Base-by-base conservation (phyloP, 768 basidiomycete genomes). In the Trametes cinnabarina region DNA sequence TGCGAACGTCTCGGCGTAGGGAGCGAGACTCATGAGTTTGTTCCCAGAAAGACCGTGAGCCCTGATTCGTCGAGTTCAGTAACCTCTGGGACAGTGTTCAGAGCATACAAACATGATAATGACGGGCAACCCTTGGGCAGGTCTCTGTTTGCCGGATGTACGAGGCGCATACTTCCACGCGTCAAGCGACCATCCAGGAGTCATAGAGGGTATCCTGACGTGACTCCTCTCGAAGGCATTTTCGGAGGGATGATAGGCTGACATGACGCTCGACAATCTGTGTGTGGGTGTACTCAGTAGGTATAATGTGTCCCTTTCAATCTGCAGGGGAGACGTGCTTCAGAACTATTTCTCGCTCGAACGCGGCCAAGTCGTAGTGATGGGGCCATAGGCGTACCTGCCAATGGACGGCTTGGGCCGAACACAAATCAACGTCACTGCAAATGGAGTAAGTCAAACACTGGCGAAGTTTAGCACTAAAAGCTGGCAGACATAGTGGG, bases 111-210 rank as follows among this genome's bases (percentile, higher is more conserved):
- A 70, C 73, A 73, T 71, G 1, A 74, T 57, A 51, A 73, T 70
- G 40, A 74, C 61, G 1, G 72, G 67, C 7, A 57, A 35, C 6
- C 61, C 58, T 19, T 58, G 50, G 23, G 60, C 30, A 14, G 51
- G 14, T 17, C 10, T 1, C 8, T 12, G 14, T 17, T 30, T n/a
- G n/a, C n/a, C 37, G 0, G 26, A 17, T 1, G 22, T 10, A 4
- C 37, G 32, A 2, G 74, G 75, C 11, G 70, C 48, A 51, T 69
- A 76, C 42, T 68, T 63, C 73, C 74, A 76, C 3, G 68, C 69
- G 51, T 74, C 72, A 3, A 76, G 63, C 26, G 68, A 58, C 73
- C 75, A 76, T 9, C 63, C 67, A 1, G 66, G 44, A 0, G 65
- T 69, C 5, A 57, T 61, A 3, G 74, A 76, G 0, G 71, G 68